These are phyloP conservation scores for Penicillium salamii DNA, from an alignment of 495 filamentous ascomycete species.

Conservation along the genomic window DNA sequence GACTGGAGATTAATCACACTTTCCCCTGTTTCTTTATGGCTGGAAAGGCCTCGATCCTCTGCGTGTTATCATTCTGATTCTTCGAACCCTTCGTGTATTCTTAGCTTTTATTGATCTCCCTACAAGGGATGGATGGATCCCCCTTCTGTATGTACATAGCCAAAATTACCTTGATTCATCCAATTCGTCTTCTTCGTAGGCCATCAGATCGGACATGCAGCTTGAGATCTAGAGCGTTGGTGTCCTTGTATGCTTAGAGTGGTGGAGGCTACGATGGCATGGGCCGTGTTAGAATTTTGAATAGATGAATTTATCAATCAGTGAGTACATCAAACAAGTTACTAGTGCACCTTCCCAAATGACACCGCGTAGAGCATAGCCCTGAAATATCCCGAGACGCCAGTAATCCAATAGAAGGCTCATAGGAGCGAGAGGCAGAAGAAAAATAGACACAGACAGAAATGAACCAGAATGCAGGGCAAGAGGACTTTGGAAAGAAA, in stretches of 20 bases:
- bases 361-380: constrained; percentile 8
- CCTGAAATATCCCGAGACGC: constrained; percentile 3
- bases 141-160: constrained; percentile 29
- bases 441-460: constrained; percentile 1
- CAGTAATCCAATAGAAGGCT: constrained; percentile 2
- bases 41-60: constrained; percentile 2
- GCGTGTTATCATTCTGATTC: constrained; percentile 3
- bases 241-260: too few relatives aligned
- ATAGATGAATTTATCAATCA: background rate
- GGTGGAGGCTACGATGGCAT: too few relatives aligned
- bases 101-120: constrained; percentile 17
- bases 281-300: background rate
- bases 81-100: constrained; percentile 27
- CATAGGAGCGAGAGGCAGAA: constrained; percentile 1
- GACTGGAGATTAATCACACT: constrained; percentile 3
- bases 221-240: too few relatives aligned
- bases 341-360: constrained; percentile 5
- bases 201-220: too few relatives aligned
- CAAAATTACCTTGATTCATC: constrained; percentile 2
- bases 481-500: background rate
- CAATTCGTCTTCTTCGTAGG: background rate
- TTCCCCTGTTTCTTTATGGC: constrained; percentile 1
- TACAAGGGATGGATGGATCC: constrained; percentile 8
- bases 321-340: constrained; percentile 5
- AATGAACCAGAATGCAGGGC: background rate